Percentiles rank a stretch among this genome's conserved stretches.
These are phyloP conservation scores for Lasiosphaeris hirsuta DNA, from an alignment of 495 filamentous ascomycete genomes.

Conservation along the genomic window DNA sequence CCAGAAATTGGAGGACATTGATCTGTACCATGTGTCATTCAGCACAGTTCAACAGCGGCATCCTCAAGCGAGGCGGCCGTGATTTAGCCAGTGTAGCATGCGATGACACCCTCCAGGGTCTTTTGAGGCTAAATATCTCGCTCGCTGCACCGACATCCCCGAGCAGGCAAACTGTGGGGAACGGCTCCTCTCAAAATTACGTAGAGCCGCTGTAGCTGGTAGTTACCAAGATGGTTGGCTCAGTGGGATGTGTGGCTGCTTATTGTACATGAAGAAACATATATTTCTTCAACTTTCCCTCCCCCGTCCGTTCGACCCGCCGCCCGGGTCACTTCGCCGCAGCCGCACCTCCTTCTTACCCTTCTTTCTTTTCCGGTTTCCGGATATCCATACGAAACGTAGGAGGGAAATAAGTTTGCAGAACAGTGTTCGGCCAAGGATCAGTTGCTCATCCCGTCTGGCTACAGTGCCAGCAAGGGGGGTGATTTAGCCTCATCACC, in stretches of 20 bases:
- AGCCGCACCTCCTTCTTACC: constrained; percentile 1
- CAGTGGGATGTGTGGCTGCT: background rate
- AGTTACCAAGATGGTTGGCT: background rate
- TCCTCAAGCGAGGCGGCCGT: constrained; percentile 6
- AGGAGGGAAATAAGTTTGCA: background rate
- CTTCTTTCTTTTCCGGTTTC: background rate
- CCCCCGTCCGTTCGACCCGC: background rate
- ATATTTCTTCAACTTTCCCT: too few relatives aligned
- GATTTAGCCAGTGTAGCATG: constrained; percentile 5
- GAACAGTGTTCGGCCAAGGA: background rate
- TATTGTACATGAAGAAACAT: background rate
- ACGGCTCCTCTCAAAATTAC: background rate
- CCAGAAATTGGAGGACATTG: constrained; percentile 11
- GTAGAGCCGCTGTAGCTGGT: background rate
- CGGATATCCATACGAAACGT: background rate
- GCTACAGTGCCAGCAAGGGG: background rate
- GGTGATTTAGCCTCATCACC: too few relatives aligned
- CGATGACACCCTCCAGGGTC: background rate
- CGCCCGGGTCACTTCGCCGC: background rate
- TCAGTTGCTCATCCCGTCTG: background rate
- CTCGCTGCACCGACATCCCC: background rate
- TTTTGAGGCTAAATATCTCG: constrained; percentile 11
- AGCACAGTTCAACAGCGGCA: background rate
- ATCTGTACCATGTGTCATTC: background rate
- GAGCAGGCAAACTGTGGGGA: constrained; percentile 11